Evolutionary conservation across 257 asterid genomes (phyloP), one percentile per base, ranked within the genome.

Genomic region (Craterostigma plantagineum): DNA sequence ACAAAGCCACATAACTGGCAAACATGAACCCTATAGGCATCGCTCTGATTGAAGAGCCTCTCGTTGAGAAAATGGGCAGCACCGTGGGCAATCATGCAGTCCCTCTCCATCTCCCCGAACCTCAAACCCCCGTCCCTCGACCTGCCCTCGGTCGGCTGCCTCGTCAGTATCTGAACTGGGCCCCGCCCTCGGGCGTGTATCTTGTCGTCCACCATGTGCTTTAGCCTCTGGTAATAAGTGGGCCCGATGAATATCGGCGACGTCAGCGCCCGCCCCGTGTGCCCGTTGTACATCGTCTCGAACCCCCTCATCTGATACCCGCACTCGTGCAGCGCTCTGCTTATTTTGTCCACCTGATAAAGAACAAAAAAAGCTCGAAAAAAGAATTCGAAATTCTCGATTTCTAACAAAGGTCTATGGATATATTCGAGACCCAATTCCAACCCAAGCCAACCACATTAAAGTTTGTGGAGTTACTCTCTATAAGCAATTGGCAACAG

Each of bases 61-160:
- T 87, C 93, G 65, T 87, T 87, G 0, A 87, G 74, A 52, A 82
- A 87, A 57, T 87, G 93, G 41, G 98, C 93, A 0, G 98, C 98
- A 11, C 98, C 98, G 13, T 87, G 95, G 0, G 95, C 98, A 66
- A 87, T 82, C 93, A 87, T 87, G 49, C 98, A 87, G 52, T 87
- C 98, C 14, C 95, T 69, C 61, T 87, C 98, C 98, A 87, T 87
- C 61, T 87, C 98, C 38, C 98, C 98, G 62, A 87, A 82, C 1
- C 95, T 71, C 34, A 87, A 86, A 43, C 98, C 98, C 38, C 98
- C 98, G 51, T 87, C 98, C 58, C 95, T 81, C 3, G 98, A 82
- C 16, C 98, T 63, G 27, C 98, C 98, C 54, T 87, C 98, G 3
- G 93, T 95, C 33, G 98, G 98, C 37, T 87, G 95, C 71, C 95